A percentile compares a stretch with the other conserved stretches of the same genome.
Evolutionary conservation across 805 yeast species (phyloP).

Genomic region (Lipomyces oligophaga): DNA sequence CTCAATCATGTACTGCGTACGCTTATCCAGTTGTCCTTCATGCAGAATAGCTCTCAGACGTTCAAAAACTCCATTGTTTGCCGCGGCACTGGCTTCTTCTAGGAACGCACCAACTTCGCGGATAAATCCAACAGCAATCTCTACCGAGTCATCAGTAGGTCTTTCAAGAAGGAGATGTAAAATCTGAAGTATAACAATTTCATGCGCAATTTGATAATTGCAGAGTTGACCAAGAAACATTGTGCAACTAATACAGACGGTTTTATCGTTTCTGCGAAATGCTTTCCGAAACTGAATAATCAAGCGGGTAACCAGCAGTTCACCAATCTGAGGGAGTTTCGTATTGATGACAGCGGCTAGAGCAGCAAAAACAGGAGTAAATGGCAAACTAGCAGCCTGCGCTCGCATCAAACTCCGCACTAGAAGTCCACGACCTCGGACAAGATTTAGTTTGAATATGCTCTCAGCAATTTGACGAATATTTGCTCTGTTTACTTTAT

Average conservation of each 20-base stretch:
- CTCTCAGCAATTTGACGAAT: conserved; percentile 48
- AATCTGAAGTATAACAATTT: conserved; percentile 51
- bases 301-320: conserved; percentile 50
- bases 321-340: conserved; percentile 66
- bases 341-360: conserved; percentile 59
- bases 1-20: conserved; percentile 49
- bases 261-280: conserved; percentile 47
- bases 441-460: conserved; percentile 55
- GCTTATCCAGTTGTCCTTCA: conserved; percentile 46
- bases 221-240: conserved; percentile 59
- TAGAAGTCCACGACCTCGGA: conserved; percentile 59
- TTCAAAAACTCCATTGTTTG: conserved; percentile 53
- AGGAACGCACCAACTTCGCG: conserved; percentile 52
- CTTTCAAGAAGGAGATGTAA: conserved; percentile 46
- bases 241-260: conserved; percentile 43
- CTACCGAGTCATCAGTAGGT: conserved; percentile 55
- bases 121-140: conserved; percentile 51
- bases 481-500: conserved; percentile 46
- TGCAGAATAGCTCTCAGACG: conserved; percentile 58
- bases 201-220: conserved; percentile 59
- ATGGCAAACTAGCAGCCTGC: conserved; percentile 43
- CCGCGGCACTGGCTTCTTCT: conserved; percentile 42
- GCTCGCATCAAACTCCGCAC: conserved; percentile 55
- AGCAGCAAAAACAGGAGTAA: conserved; percentile 53
- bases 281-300: conserved; percentile 56